A percentile compares a stretch with the other conserved stretches of the same genome.
Conservation (phyloP, 306 rosid species). For the Casuarina cunninghamiana region DNA sequence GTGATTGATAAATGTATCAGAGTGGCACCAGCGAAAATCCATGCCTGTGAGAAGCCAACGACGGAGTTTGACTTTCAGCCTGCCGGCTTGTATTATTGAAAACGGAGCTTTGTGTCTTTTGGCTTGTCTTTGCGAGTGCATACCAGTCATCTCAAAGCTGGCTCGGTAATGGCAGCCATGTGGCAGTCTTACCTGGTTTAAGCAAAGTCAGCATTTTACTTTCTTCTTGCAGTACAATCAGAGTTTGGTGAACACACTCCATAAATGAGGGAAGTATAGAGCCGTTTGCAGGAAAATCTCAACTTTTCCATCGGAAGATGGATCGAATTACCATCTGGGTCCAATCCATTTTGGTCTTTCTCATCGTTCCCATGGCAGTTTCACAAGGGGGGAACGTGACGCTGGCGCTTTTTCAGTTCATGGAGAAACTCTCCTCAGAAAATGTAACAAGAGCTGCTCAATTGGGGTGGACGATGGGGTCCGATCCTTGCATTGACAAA, state of each 20-base stretch:
- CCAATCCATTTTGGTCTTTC: constrained; percentile 27
- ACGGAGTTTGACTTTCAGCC: constrained; percentile 42
- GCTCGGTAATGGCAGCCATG: constrained; percentile 33
- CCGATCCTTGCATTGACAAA: constrained; percentile 56
- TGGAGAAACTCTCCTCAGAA: constrained; percentile 55
- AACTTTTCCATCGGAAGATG: constrained; percentile 35
- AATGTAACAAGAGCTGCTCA: constrained; percentile 20
- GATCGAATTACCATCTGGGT: constrained; percentile 34
- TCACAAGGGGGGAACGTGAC: constrained; percentile 47
- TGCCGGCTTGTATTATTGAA: constrained; percentile 49
- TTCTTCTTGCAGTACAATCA: constrained; percentile 19
- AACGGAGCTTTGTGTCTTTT: constrained; percentile 27
- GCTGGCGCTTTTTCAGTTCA: constrained; percentile 45
- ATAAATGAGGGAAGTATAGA: constrained; percentile 12
- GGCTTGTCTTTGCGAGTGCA: constrained; percentile 34
- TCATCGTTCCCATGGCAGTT: constrained; percentile 26
- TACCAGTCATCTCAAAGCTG: constrained; percentile 1
- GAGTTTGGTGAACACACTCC: constrained; percentile 9
- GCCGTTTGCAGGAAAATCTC: constrained; percentile 6
- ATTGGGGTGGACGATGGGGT: constrained; percentile 60
- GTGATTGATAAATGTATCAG: neutral
- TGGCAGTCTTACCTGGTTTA: constrained; percentile 35
- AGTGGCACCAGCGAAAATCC: neutral
- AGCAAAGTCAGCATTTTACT: neutral
- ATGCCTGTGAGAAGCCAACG: constrained; percentile 1